Evolutionary conservation across 768 basidiomycete species (phyloP), one percentile per base, ranked within the genome.

Genomic region (Glaciozyma antarctica): DNA sequence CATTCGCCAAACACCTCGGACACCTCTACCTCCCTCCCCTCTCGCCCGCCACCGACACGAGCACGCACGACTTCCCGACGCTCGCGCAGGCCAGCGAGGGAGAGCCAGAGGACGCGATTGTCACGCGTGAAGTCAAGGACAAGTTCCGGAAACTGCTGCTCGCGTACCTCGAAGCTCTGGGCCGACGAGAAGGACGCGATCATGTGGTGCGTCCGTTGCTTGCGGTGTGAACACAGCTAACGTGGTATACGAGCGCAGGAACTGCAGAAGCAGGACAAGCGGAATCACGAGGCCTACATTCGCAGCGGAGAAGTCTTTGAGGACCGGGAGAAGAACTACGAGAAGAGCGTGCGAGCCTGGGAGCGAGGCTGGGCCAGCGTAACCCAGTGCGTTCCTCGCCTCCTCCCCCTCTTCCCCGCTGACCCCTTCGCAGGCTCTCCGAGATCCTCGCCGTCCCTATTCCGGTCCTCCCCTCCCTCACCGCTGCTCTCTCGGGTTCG

Each of bases 221-320:
- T 22, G 2, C 8, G 8, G 5, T 22, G 32, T 44, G 22, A 7
- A 44, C 16, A 30, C 44, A 53, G 19, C 17, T 2, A 0, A 19
- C 26, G 13, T 7, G 10, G 45, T 49, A 62, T 21, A 48, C 61
- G 17, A 55, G 28, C 45, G 34, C 73, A 98, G 94, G 86, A 87
- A 56, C 81, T 99, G 54, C 91, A 97, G 85, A 91, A 95, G 70
- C 93, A 95, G 78, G 95, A 98, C 76, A 86, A 86, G 68, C 82
- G 88, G 58, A 99, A 99, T 73, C 94, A 98, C 75, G 95, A 99
- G 79, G 95, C 95, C 63, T 99, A 99, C 75, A 98, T 99, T 71
- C 90, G 93, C 41, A 97, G 93, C 4, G 95, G 95, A 32, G 94
- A 99, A 77, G 97, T 99, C 68, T 99, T 99, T 71, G 95, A 99